Evolutionary conservation across 2,329 filamentous ascomycete genomes (phyloP), one percentile per base, ranked within the genome.

Genomic region (Colletotrichum paranaense): DNA sequence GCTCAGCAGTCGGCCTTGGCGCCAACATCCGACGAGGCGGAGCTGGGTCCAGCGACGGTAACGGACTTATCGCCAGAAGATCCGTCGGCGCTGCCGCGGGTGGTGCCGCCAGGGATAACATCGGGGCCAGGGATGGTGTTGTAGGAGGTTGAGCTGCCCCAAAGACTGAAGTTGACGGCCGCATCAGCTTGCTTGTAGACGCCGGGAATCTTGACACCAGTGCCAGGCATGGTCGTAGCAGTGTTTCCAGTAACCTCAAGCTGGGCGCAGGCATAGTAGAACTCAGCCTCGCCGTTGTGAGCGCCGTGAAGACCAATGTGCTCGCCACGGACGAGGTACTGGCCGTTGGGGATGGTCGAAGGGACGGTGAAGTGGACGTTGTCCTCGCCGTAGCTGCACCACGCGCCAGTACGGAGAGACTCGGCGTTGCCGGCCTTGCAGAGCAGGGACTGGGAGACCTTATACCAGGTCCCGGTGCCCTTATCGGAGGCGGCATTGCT

Each of bases 261-360:
- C 79, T 87, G 85, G 0, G 82, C 84, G 76, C 86, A 87, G 4
- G 81, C 81, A 60, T 85, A 82, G 76, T 87, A 87, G 76, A 87
- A 84, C 77, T 87, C 77, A 46, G 78, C 76, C 38, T 76, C 63
- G 52, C 73, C 75, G 42, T 55, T 64, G 63, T 78, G 75, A 16
- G 76, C 84, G 75, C 84, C 83, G 78, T 86, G 85, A 32, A 87
- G 81, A 12, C 79, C 86, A 65, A 88, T 84, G 73, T 87, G 85
- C 78, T 87, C 85, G 57, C 84, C 79, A 11, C 85, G 79, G 22
- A 87, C 76, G 9, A 87, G 78, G 76, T 87, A 87, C 73, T 87
- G 80, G 12, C 85, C 85, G 4, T 79, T 76, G 5, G 85, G 84
- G 1, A 80, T 79, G 52, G 78, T 79, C 32, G 76, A 78, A 2